phyloP scores from a whole-genome alignment of 163 green algal genomes.

The Scenedesmus sp. region DNA sequence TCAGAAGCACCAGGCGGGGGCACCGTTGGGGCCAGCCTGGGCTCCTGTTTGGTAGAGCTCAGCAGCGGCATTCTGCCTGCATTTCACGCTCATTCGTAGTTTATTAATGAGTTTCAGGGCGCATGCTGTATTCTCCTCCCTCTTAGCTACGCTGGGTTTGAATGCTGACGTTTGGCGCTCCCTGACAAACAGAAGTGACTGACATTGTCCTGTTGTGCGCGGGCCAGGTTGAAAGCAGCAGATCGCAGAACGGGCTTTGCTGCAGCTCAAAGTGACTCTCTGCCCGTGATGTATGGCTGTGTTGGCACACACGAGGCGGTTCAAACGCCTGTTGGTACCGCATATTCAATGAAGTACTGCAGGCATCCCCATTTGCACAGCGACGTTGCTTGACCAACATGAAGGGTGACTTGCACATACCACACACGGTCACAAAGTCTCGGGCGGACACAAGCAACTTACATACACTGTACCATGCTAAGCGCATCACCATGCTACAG shows the following conservation, averaged over 20 bases:
- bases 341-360: too few relatives aligned
- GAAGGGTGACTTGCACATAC: too few relatives aligned
- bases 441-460: too few relatives aligned
- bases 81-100: not conserved
- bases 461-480: too few relatives aligned
- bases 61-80: constrained; percentile 27
- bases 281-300: not conserved
- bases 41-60: not conserved
- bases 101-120: not conserved
- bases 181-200: constrained; percentile 4
- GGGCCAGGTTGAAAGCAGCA: not conserved
- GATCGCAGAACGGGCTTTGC: not conserved
- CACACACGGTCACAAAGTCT: too few relatives aligned
- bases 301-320: too few relatives aligned
- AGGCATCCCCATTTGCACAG: too few relatives aligned
- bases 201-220: not conserved
- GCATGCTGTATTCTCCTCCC: not conserved
- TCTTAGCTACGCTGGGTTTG: not conserved
- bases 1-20: constrained; percentile 42
- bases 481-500: too few relatives aligned
- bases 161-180: constrained; percentile 1
- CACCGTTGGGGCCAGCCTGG: not conserved
- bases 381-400: too few relatives aligned
- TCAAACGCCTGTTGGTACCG: too few relatives aligned
- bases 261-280: not conserved